phyloP scores from a whole-genome alignment of 202 grass and related monocot species.

The Zizania palustris region DNA sequence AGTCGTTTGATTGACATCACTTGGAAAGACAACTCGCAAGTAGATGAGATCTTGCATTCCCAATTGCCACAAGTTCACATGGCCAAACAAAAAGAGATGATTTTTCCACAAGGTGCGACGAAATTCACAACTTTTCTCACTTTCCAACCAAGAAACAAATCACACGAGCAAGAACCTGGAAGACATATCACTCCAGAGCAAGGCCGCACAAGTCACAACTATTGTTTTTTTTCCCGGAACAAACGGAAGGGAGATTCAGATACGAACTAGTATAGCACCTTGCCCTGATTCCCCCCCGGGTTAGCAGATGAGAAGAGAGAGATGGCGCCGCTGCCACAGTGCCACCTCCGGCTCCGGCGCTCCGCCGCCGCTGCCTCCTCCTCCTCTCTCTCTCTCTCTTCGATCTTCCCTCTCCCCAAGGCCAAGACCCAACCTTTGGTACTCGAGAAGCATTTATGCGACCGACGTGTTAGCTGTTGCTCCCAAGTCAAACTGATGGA shows the following conservation, averaged over 20 bases:
- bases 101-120: not conserved
- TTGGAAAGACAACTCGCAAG: not conserved
- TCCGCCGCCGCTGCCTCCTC: not conserved
- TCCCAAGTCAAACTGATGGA: conserved; percentile 46
- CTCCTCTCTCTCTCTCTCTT: not conserved
- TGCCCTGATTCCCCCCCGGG: not conserved
- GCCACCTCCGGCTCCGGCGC: not conserved
- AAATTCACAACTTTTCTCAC: not conserved
- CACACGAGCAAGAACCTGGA: not conserved
- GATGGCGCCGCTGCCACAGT: not conserved
- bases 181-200: not conserved
- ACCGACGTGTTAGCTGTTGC: conserved; percentile 37
- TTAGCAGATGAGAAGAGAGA: conserved; percentile 18
- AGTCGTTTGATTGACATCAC: not conserved
- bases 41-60: not conserved
- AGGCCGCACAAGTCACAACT: not conserved
- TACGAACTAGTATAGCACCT: conserved; percentile 45
- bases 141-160: conserved; percentile 4
- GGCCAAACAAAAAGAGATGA: not conserved
- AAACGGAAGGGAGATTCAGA: conserved; percentile 1
- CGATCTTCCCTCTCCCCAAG: not conserved
- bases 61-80: conserved; percentile 1
- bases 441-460: conserved; percentile 39
- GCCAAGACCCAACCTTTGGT: conserved; percentile 10
- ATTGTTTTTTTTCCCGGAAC: not conserved